Base-by-base conservation (phyloP, 768 basidiomycete species). In the Coprinopsis strossmayeri region DNA sequence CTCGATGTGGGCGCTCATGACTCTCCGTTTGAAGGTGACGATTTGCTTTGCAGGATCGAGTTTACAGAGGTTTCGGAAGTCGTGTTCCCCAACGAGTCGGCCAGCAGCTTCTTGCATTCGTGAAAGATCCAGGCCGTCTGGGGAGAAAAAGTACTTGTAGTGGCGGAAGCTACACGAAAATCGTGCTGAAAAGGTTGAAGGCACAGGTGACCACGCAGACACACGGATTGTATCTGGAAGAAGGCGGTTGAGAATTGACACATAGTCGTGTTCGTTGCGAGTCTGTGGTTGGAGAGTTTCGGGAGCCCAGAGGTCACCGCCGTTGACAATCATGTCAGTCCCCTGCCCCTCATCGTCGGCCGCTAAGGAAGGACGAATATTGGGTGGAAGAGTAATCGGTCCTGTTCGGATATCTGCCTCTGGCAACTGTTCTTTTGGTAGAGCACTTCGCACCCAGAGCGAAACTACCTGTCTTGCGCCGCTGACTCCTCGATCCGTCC, bases 111-210 rank as follows among this genome's bases (percentile, higher is more conserved):
- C 72, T 52, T 75, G 77, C 93, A 98, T 97, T 39, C 70, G 73
- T 1, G 68, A 59, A 24, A 94, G 61, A 64, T 94, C 79, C 46
- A 97, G 80, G 25, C 66, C 66, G 26, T 72, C 66, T 0, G 80
- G 65, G 27, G 81, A 77, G 72, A 99, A 98, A 65, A 97, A 95
- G 68, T 98, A 99, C 61, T 95, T 97, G 81, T 99, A 98, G 63
- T 99, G 95, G 30, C 96, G 75, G 58, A 79, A 82, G 45, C 67
- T 72, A 69, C 95, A 97, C 11, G 82, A 84, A 67, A 87, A 93
- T 3, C 96, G 84, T 5, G 94, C 86, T 18, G 93, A 92, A 65
- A 98, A 98, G 27, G 63, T 61, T 5, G 76, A 64, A 2, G 78
- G 64, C 24, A 98, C 84, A 17, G 94, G 91, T 7, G 95, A 91